These are phyloP conservation scores for Dactylella cylindrospora DNA, from an alignment of 2,329 filamentous ascomycete species.

Conservation along the genomic window DNA sequence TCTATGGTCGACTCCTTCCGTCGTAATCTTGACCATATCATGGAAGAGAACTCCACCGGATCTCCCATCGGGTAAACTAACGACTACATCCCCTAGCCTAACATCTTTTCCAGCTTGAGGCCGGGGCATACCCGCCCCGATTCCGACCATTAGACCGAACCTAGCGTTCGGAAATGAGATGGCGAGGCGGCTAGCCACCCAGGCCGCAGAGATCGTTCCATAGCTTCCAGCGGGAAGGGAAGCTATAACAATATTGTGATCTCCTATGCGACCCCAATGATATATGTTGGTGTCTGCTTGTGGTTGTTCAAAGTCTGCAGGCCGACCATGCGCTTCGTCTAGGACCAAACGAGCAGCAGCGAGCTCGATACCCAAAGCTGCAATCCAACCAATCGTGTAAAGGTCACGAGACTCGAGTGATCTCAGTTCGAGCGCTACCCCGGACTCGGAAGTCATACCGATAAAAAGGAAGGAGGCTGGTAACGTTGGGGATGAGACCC, in stretches of 20 bases:
- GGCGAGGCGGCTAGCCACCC: conserved; percentile 2
- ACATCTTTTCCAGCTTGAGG: conserved; percentile 30
- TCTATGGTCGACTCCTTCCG: conserved; percentile 3
- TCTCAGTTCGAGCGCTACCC: too few species aligned
- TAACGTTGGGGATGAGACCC: too few species aligned
- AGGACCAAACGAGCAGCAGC: conserved; percentile 1
- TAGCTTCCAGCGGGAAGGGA: not conserved
- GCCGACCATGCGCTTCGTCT: conserved; percentile 3
- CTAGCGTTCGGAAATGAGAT: conserved; percentile 15
- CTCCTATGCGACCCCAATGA: conserved; percentile 12
- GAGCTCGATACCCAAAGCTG: conserved; percentile 3
- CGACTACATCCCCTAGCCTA: conserved; percentile 11
- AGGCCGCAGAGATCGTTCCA: conserved; percentile 23
- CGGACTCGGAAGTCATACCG: too few species aligned
- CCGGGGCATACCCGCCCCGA: conserved; percentile 32
- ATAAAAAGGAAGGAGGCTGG: too few species aligned
- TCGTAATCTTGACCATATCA: conserved; percentile 7
- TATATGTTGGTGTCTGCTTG: conserved; percentile 11
- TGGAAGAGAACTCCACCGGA: conserved; percentile 26
- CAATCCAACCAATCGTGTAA: conserved; percentile 6
- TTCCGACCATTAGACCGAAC: conserved; percentile 27
- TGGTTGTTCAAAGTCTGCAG: not conserved
- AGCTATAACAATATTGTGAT: conserved; percentile 24
- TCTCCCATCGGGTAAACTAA: conserved; percentile 8
- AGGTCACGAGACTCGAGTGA: too few species aligned